Conservation (phyloP, 1,139 yeast genomes). For the Protomyces inundatus region DNA sequence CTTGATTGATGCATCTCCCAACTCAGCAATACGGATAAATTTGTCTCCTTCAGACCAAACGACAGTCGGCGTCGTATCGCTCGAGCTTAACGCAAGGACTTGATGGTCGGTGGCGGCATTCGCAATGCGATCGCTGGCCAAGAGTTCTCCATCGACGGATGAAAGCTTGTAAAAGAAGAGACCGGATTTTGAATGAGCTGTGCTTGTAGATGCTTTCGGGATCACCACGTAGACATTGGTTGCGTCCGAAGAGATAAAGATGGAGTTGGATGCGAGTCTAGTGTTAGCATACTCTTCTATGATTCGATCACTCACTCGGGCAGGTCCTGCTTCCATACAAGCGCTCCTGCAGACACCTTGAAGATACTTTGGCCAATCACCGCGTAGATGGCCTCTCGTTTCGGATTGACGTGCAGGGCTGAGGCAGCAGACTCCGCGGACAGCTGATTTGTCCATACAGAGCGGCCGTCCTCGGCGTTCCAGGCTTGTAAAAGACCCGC, state of each 20-base stretch:
- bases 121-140: too few relatives aligned
- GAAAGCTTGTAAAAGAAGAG: too few relatives aligned
- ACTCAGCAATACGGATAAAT: neutral
- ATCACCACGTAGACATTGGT: neutral
- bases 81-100: neutral
- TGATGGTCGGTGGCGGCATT: neutral
- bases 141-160: too few relatives aligned
- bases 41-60: neutral
- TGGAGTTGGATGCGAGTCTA: too few relatives aligned
- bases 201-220: too few relatives aligned
- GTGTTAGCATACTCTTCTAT: too few relatives aligned
- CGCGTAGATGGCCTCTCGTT: neutral
- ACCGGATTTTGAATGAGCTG: too few relatives aligned
- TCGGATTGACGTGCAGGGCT: neutral
- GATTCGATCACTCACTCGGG: neutral
- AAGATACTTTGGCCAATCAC: neutral
- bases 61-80: neutral
- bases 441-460: neutral
- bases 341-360: neutral
- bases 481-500: neutral
- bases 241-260: neutral
- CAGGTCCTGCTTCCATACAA: neutral
- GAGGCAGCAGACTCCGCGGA: neutral
- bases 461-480: conserved; percentile 2
- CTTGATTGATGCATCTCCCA: neutral